Base-by-base conservation (phyloP, 2,329 filamentous ascomycete genomes). In the Trichoderma harzianum region DNA sequence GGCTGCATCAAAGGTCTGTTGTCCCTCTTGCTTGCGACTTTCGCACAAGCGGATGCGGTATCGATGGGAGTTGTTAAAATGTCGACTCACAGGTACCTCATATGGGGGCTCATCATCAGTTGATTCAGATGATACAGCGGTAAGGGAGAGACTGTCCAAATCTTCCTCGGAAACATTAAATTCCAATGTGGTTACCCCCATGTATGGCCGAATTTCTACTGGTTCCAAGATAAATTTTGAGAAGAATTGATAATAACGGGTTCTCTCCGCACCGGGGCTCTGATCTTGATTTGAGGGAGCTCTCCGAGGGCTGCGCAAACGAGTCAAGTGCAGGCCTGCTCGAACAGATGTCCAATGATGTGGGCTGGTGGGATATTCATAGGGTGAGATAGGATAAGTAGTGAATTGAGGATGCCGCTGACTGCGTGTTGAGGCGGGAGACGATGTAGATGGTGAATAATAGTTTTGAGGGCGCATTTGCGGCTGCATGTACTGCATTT, bases 41-140 rank as follows among this genome's bases (percentile, higher is more conserved):
- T 78, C 76, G 76, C 91, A 88, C 77, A 92, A 92, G 11, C 93
- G 90, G 26, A 97, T 77, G 18, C 94, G 91, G 77, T 91, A 91
- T 43, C 89, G 86, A 6, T 87, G 80, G 64, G 87, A 89, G 5
- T 88, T 87, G 72, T 89, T 83, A 21, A 79, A 80, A 69, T 85
- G 85, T 47, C 79, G 74, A 32, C 80, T 81, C 5, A 82, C 77
- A 0, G 82, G 76, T 82, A 84, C 30, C 5, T 21, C 78, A 65
- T 66, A 32, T 3, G 14, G 18, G 76, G 63, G 55, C 81, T 78
- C 21, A 72, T 76, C 6, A 83, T 18, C 18, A 10, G 65, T 32
- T 26, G 26, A 10, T 3, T 82, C 78, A 64, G 68, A 16, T 43
- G 53, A 12, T 21, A 75, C 60, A 53, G 73, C 65, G 51, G 82